A percentile compares a stretch with the other conserved stretches of the same genome.
Evolutionary conservation across 108 stramenopile species (phyloP).

Genomic region (Cyclotella distinguenda): DNA sequence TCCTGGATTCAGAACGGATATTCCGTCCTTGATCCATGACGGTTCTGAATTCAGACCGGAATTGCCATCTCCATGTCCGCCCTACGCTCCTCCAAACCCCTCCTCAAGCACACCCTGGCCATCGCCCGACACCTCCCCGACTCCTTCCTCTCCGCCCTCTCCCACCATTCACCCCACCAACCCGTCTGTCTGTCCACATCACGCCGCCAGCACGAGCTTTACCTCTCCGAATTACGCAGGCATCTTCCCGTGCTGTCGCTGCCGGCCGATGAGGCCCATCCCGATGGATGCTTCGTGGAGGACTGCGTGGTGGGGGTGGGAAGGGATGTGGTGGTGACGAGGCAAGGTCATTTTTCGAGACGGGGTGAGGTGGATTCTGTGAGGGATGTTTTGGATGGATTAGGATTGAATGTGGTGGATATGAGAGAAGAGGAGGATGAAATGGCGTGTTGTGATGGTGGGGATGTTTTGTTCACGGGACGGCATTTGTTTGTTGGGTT

Average conservation of each 20-base stretch:
- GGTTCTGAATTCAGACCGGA: too few species aligned
- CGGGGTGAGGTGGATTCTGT: constrained; percentile 63
- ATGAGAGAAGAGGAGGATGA: constrained; percentile 38
- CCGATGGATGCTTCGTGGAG: constrained; percentile 79
- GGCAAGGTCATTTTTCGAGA: constrained; percentile 54
- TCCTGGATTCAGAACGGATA: too few species aligned
- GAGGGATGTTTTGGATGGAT: constrained; percentile 21
- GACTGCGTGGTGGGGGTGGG: constrained; percentile 64
- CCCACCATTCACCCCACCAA: neutral
- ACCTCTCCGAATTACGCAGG: constrained; percentile 39
- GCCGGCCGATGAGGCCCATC: constrained; percentile 51
- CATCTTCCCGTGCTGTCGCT: constrained; percentile 50
- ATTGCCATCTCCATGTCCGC: too few species aligned
- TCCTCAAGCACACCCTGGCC: constrained; percentile 35
- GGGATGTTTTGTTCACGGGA: constrained; percentile 67
- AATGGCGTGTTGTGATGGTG: constrained; percentile 58
- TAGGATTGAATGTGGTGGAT: constrained; percentile 50
- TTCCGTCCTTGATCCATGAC: too few species aligned
- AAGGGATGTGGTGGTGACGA: constrained; percentile 50
- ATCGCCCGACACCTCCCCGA: constrained; percentile 52
- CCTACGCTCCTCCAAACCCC: neutral
- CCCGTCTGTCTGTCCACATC: constrained; percentile 31
- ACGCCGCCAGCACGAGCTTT: constrained; percentile 43
- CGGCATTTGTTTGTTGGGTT: constrained; percentile 72
- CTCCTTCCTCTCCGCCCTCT: constrained; percentile 54